These are phyloP conservation scores for Hypoxylon sp. DNA, from an alignment of 2,329 filamentous ascomycete genomes.

Conservation along the genomic window DNA sequence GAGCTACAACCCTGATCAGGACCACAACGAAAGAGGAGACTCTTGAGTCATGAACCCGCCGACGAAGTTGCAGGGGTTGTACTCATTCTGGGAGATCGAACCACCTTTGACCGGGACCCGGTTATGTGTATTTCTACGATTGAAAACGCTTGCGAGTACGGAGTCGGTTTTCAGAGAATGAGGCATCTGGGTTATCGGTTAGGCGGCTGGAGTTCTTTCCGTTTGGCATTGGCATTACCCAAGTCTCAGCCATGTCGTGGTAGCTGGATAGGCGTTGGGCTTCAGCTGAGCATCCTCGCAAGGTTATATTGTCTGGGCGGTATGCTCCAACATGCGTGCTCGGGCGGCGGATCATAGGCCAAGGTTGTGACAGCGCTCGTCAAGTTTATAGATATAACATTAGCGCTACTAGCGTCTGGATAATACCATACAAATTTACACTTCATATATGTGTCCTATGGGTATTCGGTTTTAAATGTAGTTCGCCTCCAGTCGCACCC, in stretches of 20 bases:
- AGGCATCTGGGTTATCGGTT: constrained; percentile 30
- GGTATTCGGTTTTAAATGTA: constrained; percentile 16
- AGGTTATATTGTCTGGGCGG: neutral
- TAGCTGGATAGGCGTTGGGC: constrained; percentile 1
- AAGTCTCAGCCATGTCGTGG: neutral
- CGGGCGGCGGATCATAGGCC: neutral
- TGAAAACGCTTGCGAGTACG: constrained; percentile 37
- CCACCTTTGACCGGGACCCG: constrained; percentile 19
- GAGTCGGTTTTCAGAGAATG: constrained; percentile 38
- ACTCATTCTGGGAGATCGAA: constrained; percentile 12
- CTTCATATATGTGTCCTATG: constrained; percentile 11
- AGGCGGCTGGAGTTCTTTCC: constrained; percentile 14
- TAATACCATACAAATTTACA: constrained; percentile 24
- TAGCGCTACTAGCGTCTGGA: constrained; percentile 11
- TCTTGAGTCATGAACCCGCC: constrained; percentile 29
- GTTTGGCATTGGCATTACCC: neutral
- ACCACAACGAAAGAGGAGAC: constrained; percentile 49
- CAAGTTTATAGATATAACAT: constrained; percentile 28
- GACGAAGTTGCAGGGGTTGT: neutral
- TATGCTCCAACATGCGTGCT: neutral
- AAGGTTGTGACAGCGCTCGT: constrained; percentile 3
- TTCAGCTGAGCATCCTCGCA: neutral
- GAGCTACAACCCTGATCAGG: constrained; percentile 72
- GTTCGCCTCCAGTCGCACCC: no score
- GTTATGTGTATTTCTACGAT: constrained; percentile 39